phyloP scores from a whole-genome alignment of 2,329 filamentous ascomycete genomes.

The Hymenoscyphus infarciens region DNA sequence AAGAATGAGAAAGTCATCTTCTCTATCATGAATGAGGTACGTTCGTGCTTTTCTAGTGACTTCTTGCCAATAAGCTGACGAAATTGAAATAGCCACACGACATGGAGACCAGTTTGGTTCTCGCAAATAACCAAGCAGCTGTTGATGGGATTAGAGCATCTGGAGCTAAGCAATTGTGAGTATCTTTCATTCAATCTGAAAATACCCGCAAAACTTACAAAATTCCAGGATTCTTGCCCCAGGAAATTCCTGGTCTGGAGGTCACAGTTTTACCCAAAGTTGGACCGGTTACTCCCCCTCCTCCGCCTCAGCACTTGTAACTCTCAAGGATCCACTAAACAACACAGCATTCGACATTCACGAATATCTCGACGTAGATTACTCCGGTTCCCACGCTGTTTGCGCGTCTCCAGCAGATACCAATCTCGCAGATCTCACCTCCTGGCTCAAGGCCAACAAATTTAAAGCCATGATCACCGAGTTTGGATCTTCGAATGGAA shows the following conservation, averaged over 20 bases:
- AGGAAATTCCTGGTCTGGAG: slow-evolving; percentile 48
- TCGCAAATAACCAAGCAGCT: slow-evolving; percentile 46
- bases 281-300: slow-evolving; percentile 36
- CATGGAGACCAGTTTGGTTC: slow-evolving; percentile 44
- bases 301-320: slow-evolving; percentile 39
- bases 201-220: not conserved
- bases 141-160: slow-evolving; percentile 43
- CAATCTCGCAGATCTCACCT: slow-evolving; percentile 42
- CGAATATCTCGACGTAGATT: slow-evolving; percentile 50
- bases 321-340: slow-evolving; percentile 44
- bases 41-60: not conserved
- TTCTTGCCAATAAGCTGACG: not conserved
- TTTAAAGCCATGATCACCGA: slow-evolving; percentile 49
- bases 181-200: not conserved
- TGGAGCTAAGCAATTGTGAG: slow-evolving; percentile 42
- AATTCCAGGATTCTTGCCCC: slow-evolving; percentile 41
- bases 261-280: slow-evolving; percentile 44
- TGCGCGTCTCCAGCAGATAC: slow-evolving; percentile 40
- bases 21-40: slow-evolving; percentile 61
- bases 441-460: slow-evolving; percentile 44
- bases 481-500: slow-evolving; percentile 46
- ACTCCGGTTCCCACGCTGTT: slow-evolving; percentile 42
- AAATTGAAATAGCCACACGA: slow-evolving; percentile 42
- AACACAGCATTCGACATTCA: slow-evolving; percentile 51
- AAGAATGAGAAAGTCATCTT: slow-evolving; percentile 53